phyloP scores from a whole-genome alignment of 441 rosid genomes.

The Euphorbia celastroides region DNA sequence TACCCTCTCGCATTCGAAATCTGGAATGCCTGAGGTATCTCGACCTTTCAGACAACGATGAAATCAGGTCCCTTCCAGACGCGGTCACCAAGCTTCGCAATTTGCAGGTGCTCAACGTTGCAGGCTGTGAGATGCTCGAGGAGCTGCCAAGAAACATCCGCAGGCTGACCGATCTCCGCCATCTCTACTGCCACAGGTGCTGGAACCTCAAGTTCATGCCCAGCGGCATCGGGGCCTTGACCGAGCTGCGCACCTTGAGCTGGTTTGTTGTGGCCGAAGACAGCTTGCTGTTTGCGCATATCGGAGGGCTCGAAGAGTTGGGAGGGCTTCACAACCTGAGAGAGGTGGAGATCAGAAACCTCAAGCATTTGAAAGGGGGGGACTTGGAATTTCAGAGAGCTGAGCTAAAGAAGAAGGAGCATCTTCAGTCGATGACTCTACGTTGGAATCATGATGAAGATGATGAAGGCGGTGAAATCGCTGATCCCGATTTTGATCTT shows the following conservation, averaged over 20 bases:
- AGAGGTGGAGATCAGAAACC: neutral
- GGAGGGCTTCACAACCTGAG: neutral
- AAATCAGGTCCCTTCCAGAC: neutral
- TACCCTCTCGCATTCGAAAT: neutral
- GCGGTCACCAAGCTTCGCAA: neutral
- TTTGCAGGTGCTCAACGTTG: constrained; percentile 16
- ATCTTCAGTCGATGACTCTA: neutral
- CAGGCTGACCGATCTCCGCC: constrained; percentile 15
- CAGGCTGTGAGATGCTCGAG: constrained; percentile 1
- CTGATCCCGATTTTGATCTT: neutral
- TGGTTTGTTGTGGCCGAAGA: neutral
- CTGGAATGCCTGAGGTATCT: constrained; percentile 1
- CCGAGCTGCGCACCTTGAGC: constrained; percentile 9
- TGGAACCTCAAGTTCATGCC: constrained; percentile 18
- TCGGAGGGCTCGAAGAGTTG: neutral
- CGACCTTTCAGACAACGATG: constrained; percentile 1
- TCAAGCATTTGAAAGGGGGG: neutral
- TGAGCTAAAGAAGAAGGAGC: neutral
- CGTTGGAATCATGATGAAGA: constrained; percentile 4
- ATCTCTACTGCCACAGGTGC: constrained; percentile 20
- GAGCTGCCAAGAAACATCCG: constrained; percentile 15
- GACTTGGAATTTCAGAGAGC: neutral
- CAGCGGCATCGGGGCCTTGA: constrained; percentile 18
- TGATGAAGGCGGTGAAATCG: neutral
- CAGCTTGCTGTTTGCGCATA: neutral